Conservation (phyloP, 108 stramenopile species). For the Cyclotella sp. region DNA sequence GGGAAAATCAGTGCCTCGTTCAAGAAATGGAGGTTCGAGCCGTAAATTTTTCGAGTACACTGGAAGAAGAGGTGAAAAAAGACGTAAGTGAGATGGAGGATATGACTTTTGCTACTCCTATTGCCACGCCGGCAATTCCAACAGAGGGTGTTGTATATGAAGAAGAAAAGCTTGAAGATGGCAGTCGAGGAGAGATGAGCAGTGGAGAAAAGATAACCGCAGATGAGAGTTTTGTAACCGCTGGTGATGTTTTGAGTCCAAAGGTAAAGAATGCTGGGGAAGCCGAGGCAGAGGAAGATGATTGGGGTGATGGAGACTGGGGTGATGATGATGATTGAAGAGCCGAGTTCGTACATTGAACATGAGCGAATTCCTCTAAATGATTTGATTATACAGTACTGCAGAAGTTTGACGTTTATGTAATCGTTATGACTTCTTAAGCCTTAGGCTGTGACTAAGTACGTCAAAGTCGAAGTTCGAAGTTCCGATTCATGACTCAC, state of each 20-base stretch:
- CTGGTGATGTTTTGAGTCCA: background rate
- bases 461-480: too few species aligned
- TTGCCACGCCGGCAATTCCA: background rate
- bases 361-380: too few species aligned
- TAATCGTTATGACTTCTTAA: too few species aligned
- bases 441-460: too few species aligned
- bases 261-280: background rate
- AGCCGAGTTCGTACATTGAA: too few species aligned
- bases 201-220: background rate
- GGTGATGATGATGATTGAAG: constrained; percentile 16
- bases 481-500: too few species aligned
- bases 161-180: background rate
- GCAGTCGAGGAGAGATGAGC: constrained; percentile 2
- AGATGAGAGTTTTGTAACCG: background rate
- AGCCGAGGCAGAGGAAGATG: constrained; percentile 14
- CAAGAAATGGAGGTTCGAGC: constrained; percentile 7
- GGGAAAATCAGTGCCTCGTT: background rate
- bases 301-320: constrained; percentile 15
- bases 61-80: constrained; percentile 15
- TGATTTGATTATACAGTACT: too few species aligned
- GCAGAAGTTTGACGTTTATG: too few species aligned
- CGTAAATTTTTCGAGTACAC: background rate
- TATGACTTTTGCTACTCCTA: background rate
- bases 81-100: background rate
- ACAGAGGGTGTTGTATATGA: background rate